Evolutionary conservation across 1,139 yeast species (phyloP).

Genomic region (Yamadazyma siamensis): DNA sequence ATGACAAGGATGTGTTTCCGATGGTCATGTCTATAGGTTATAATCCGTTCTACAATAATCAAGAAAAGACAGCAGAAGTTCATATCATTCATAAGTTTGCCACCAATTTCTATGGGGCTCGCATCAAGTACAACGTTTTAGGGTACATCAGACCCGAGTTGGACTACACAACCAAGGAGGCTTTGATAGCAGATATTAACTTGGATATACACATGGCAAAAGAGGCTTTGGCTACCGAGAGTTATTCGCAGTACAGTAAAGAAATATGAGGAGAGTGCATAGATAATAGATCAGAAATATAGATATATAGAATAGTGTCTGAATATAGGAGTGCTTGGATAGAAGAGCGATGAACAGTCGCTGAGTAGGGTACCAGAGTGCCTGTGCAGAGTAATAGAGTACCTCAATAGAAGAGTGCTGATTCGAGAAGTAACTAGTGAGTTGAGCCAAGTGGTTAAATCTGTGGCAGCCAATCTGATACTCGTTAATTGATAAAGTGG

Average conservation of each 20-base stretch:
- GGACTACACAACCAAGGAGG: conserved; percentile 82
- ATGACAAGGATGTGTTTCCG: conserved; percentile 55
- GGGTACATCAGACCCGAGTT: conserved; percentile 93
- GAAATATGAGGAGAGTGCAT: background rate
- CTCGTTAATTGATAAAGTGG: too few species aligned
- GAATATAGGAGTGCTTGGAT: too few species aligned
- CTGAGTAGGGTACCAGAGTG: background rate
- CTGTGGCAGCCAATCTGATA: too few species aligned
- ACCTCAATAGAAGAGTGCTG: too few species aligned
- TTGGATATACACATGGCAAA: conserved; percentile 71
- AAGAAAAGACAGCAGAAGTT: conserved; percentile 77
- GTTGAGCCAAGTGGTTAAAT: too few species aligned
- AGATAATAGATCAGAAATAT: background rate
- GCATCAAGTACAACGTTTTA: conserved; percentile 61
- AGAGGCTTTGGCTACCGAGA: conserved; percentile 34
- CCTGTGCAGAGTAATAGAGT: background rate
- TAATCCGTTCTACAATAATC: conserved; percentile 88
- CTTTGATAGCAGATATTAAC: conserved; percentile 79
- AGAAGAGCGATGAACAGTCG: too few species aligned
- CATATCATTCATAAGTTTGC: conserved; percentile 77
- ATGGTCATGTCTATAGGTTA: conserved; percentile 96
- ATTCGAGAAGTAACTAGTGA: too few species aligned
- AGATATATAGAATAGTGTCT: too few species aligned
- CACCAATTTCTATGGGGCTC: conserved; percentile 78
- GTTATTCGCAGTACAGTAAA: conserved; percentile 12